phyloP scores from a whole-genome alignment of 1,284 basidiomycete species.

The Ustilago hordei region DNA sequence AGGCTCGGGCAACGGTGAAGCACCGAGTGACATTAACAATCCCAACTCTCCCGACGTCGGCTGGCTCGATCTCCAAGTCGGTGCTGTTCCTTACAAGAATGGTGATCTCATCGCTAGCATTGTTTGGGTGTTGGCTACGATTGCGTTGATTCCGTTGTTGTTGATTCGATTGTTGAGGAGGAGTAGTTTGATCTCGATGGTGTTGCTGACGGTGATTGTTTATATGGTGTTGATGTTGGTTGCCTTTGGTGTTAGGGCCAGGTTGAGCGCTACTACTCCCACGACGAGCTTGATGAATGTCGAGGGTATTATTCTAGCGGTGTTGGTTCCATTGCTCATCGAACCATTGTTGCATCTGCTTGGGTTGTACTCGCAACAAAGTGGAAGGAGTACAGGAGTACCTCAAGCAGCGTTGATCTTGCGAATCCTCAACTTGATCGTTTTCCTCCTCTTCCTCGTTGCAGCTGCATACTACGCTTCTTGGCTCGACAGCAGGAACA shows the following conservation, averaged over 20 bases:
- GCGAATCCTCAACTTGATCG: slow-evolving; percentile 53
- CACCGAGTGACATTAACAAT: slow-evolving; percentile 52
- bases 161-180: slow-evolving; percentile 48
- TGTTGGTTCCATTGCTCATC: slow-evolving; percentile 46
- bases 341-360: slow-evolving; percentile 52
- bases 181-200: slow-evolving; percentile 53
- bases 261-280: slow-evolving; percentile 36
- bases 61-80: slow-evolving; percentile 54
- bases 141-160: slow-evolving; percentile 49
- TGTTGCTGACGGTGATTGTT: slow-evolving; percentile 47
- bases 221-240: slow-evolving; percentile 47
- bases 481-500: slow-evolving; percentile 49
- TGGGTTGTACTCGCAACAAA: slow-evolving; percentile 43
- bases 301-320: slow-evolving; percentile 42
- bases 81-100: slow-evolving; percentile 55
- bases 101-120: slow-evolving; percentile 54
- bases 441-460: slow-evolving; percentile 52
- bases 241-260: slow-evolving; percentile 48
- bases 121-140: slow-evolving; percentile 52
- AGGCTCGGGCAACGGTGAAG: slow-evolving; percentile 45
- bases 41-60: slow-evolving; percentile 51
- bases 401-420: slow-evolving; percentile 41
- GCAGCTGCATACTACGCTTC: slow-evolving; percentile 40
- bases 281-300: slow-evolving; percentile 48
- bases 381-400: slow-evolving; percentile 35